Evolutionary conservation across 345 rosid genomes (phyloP), one percentile per base, ranked within the genome.

Genomic region (Citrus glauca): DNA sequence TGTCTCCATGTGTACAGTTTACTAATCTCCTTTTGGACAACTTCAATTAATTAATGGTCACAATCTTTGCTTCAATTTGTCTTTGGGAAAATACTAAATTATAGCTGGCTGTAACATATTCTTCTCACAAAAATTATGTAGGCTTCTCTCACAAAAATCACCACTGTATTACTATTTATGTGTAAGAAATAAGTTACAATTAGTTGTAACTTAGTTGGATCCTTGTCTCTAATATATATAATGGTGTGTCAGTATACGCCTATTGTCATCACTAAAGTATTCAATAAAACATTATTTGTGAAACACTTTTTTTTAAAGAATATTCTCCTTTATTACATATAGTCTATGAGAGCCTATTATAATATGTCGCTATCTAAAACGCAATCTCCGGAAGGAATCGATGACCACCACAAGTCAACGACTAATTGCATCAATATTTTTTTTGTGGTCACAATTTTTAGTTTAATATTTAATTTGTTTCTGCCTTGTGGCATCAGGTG

Each of bases 31-130:
- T 78, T 63, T 69, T 45, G n/a, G 75, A 72, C 76, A 66, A 25
- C 77, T 73, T 82, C 71, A 25, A 19, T 50, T 78, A 74, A 59
- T 71, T 78, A 74, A 59, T 71, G 69, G 80, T 69, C 82, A 72
- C 66, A 42, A 64, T 80, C 77, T 50, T 1, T 27, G 32, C 5
- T 76, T 66, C 76, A 69, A 66, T 63, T 73, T 81, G 80, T 66
- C 57, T 72, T 57, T 75, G 74, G 35, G 35, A 6, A 33, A 33
- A 33, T 4, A 0, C 6, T 33, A 33, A 33, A 6, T 33, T 33
- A 33, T 6, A 33, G 35, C 6, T 1, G 3, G 35, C 35, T 33
- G 35, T 33, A 33, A 33, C 6, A 4, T 33, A 33, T 33, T 33
- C 6, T 33, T 33, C 6, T 33, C 35, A 33, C 6, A 33, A 33